Evolutionary conservation across 768 basidiomycete species (phyloP).

Genomic region (Mrakia hoshinonis): DNA sequence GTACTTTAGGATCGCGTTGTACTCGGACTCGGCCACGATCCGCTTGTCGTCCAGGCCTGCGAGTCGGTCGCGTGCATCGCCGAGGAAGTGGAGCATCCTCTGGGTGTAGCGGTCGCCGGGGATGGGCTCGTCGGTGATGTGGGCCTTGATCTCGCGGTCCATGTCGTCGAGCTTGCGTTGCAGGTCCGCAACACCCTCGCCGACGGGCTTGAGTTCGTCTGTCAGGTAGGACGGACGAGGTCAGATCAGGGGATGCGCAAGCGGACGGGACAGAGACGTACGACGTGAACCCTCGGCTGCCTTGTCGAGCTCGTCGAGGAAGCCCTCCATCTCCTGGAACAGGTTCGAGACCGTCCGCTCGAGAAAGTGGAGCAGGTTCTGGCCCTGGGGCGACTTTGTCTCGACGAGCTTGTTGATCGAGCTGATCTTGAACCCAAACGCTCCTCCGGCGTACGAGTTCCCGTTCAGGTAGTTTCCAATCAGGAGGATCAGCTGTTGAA

Average conservation of each 20-base stretch:
- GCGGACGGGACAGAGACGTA: conserved; percentile 39
- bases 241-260: neutral
- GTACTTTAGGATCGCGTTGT: conserved; percentile 75
- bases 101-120: conserved; percentile 66
- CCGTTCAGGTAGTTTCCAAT: conserved; percentile 99
- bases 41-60: conserved; percentile 81
- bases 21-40: conserved; percentile 71
- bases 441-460: conserved; percentile 88
- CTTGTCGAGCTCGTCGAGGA: conserved; percentile 77
- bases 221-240: neutral
- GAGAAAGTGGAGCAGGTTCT: conserved; percentile 87
- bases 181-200: conserved; percentile 63
- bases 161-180: conserved; percentile 69
- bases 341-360: conserved; percentile 79
- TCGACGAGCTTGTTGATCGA: conserved; percentile 99
- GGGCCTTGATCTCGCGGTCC: conserved; percentile 65
- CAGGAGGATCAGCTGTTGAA: conserved; percentile 67
- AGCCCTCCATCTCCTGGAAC: conserved; percentile 77
- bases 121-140: conserved; percentile 55
- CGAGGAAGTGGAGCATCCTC: conserved; percentile 86
- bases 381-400: conserved; percentile 90
- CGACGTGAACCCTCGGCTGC: conserved; percentile 90
- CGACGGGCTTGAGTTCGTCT: conserved; percentile 41
- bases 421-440: conserved; percentile 91
- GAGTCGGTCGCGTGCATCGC: conserved; percentile 62